Conservation (phyloP, 768 basidiomycete species). For the Auriscalpium microsporum region DNA sequence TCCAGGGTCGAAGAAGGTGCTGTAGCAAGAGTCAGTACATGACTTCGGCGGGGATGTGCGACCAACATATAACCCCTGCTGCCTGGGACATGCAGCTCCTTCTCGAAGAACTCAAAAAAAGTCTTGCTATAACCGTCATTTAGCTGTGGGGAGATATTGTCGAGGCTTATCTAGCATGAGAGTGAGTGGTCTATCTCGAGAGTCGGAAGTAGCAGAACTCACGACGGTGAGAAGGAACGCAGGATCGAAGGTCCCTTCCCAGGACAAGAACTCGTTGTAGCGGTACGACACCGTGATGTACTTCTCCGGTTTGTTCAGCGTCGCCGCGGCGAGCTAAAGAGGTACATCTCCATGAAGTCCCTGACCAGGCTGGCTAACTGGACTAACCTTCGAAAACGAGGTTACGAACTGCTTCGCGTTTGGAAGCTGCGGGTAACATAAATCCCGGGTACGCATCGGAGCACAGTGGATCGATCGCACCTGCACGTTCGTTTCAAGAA, state of each 20-base stretch:
- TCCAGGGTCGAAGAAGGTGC: conserved; percentile 47
- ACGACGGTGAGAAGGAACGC: conserved; percentile 54
- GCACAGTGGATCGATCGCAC: not conserved
- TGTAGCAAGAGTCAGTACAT: conserved; percentile 6
- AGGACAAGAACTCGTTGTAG: conserved; percentile 54
- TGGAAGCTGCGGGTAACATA: not conserved
- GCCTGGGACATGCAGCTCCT: conserved; percentile 40
- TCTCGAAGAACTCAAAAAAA: conserved; percentile 46
- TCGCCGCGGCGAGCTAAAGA: conserved; percentile 42
- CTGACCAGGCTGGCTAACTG: not conserved
- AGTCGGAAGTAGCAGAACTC: conserved; percentile 19
- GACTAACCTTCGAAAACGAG: conserved; percentile 9
- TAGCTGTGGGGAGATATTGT: conserved; percentile 32
- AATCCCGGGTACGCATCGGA: not conserved
- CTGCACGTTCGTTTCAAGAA: conserved; percentile 13
- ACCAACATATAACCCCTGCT: conserved; percentile 54
- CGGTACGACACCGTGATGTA: conserved; percentile 47
- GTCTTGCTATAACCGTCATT: conserved; percentile 48
- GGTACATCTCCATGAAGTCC: not conserved
- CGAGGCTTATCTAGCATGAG: not conserved
- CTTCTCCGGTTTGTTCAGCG: conserved; percentile 44
- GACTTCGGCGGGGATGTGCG: not conserved
- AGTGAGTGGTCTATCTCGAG: not conserved
- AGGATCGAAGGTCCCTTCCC: conserved; percentile 56
- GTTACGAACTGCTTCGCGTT: conserved; percentile 3